Evolutionary conservation across 148 eudicot genomes (phyloP).

Genomic region (Persicaria maculosa): DNA sequence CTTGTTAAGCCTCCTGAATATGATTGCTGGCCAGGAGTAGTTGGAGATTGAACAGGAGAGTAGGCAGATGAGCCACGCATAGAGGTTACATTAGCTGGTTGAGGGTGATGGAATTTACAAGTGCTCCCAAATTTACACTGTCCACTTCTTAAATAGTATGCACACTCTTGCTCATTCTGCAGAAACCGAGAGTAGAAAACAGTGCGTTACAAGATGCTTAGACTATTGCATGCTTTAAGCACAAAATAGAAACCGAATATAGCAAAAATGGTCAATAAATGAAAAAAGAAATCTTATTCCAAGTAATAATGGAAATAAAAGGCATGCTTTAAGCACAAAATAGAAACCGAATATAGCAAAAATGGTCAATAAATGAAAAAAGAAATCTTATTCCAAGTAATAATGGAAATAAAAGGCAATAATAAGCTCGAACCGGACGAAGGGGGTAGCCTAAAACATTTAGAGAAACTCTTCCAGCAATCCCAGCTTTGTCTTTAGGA

Average conservation of each 20-base stretch:
- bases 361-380: neutral
- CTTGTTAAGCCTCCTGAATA: slow-evolving; percentile 60
- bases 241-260: neutral
- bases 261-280: neutral
- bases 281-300: neutral
- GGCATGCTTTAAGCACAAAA: neutral
- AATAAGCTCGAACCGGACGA: slow-evolving; percentile 57
- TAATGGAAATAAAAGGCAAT: neutral
- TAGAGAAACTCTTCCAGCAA: slow-evolving; percentile 73
- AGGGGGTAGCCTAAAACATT: slow-evolving; percentile 93
- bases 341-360: neutral
- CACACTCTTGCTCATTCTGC: slow-evolving; percentile 76
- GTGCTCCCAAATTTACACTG: slow-evolving; percentile 92
- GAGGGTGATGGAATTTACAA: slow-evolving; percentile 96
- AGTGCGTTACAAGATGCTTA: neutral
- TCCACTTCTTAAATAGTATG: slow-evolving; percentile 89
- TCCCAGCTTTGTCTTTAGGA: slow-evolving; percentile 91
- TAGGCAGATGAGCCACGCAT: slow-evolving; percentile 78
- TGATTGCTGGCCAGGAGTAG: slow-evolving; percentile 65
- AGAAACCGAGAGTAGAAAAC: neutral
- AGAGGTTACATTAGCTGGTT: slow-evolving; percentile 68
- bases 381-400: neutral
- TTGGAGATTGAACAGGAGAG: slow-evolving; percentile 76
- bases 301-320: neutral
- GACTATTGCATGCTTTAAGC: neutral